Conservation (phyloP, 2,329 filamentous ascomycete species). For the Aspergillus pseudotamarii region DNA sequence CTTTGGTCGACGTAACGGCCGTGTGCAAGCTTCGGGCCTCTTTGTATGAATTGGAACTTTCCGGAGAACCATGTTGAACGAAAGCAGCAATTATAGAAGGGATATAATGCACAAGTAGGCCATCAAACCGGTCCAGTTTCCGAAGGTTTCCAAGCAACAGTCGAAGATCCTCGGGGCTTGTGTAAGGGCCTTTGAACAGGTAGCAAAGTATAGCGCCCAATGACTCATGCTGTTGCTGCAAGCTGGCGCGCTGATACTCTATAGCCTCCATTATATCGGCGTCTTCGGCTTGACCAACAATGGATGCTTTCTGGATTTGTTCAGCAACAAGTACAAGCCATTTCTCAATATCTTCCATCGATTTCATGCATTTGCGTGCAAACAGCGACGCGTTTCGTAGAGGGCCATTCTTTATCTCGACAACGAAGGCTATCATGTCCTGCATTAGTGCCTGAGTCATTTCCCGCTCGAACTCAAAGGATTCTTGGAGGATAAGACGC, state of each 20-base stretch:
- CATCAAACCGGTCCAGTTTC: constrained; percentile 76
- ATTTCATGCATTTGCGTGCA: constrained; percentile 72
- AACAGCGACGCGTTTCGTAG: constrained; percentile 61
- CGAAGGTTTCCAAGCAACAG: constrained; percentile 70
- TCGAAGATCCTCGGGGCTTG: constrained; percentile 71
- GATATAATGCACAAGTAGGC: constrained; percentile 74
- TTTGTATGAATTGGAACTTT: constrained; percentile 67
- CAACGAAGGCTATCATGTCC: constrained; percentile 60
- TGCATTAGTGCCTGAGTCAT: constrained; percentile 57
- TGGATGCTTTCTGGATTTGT: constrained; percentile 71
- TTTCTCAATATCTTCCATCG: constrained; percentile 74
- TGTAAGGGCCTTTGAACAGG: constrained; percentile 75
- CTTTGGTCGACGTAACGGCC: constrained; percentile 66
- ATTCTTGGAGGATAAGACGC: constrained; percentile 74
- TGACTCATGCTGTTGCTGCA: constrained; percentile 87
- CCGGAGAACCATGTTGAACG: constrained; percentile 74
- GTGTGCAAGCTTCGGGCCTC: constrained; percentile 72
- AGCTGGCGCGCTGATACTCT: constrained; percentile 76
- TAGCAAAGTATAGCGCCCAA: constrained; percentile 79
- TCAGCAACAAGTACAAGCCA: constrained; percentile 78
- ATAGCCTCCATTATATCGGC: constrained; percentile 75
- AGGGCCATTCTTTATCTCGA: constrained; percentile 56
- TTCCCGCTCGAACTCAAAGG: constrained; percentile 63
- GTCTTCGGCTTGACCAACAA: constrained; percentile 68
- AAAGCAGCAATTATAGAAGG: constrained; percentile 78